Conservation (phyloP, 2,329 filamentous ascomycete species). For the Akanthomyces dipterigenus region DNA sequence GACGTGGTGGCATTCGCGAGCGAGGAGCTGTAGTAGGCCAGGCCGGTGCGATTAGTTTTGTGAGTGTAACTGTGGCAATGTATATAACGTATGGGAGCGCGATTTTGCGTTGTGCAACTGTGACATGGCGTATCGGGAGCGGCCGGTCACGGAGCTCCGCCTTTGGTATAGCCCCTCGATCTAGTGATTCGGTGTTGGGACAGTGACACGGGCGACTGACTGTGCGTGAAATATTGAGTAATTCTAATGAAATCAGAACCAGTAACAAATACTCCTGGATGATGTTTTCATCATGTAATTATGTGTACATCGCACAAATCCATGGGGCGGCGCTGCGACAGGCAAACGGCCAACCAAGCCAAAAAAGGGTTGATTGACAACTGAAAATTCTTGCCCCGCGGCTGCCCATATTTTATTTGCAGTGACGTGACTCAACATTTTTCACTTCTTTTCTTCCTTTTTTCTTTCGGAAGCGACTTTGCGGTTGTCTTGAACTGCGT, state of each 20-base stretch:
- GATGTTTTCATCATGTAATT: too few relatives aligned
- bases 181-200: neutral
- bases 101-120: neutral
- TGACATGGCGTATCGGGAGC: neutral
- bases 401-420: neutral
- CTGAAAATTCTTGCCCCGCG: neutral
- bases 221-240: too few relatives aligned
- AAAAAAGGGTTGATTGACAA: too few relatives aligned
- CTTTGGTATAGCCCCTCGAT: neutral
- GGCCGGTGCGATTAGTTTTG: neutral
- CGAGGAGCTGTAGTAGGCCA: neutral
- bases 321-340: neutral
- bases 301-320: neutral
- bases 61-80: neutral
- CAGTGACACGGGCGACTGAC: neutral
- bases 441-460: constrained; percentile 9
- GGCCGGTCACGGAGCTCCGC: neutral
- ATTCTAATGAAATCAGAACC: too few relatives aligned
- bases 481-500: neutral
- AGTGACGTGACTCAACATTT: neutral
- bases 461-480: constrained; percentile 6
- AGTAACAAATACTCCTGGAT: too few relatives aligned
- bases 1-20: constrained; percentile 16
- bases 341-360: neutral
- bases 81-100: neutral